A percentile compares a stretch with the other conserved stretches of the same genome.
Evolutionary conservation across 768 basidiomycete species (phyloP).

Genomic region (Panus rudis): DNA sequence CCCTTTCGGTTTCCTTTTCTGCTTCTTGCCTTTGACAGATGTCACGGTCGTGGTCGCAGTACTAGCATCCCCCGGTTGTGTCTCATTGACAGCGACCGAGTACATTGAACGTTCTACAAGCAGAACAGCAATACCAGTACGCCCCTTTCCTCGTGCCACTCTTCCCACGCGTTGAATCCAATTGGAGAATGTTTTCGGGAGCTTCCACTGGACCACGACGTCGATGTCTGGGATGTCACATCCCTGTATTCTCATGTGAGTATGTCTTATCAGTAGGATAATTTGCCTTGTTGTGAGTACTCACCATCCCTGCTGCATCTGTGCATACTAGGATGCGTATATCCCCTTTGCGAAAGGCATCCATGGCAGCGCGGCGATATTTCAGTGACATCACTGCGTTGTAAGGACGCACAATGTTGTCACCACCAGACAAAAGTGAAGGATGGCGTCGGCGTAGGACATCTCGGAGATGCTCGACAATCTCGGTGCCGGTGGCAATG

Average conservation of each 20-base stretch:
- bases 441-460: constrained; percentile 6
- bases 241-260: constrained; percentile 6
- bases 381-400: constrained; percentile 16
- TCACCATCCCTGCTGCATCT: constrained; percentile 26
- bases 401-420: constrained; percentile 22
- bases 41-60: not conserved
- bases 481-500: constrained; percentile 16
- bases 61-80: not conserved
- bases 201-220: constrained; percentile 17
- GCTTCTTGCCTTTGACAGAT: not conserved
- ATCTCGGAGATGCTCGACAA: constrained; percentile 19
- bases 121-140: constrained; percentile 13
- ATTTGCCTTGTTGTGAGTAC: not conserved
- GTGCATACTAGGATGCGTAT: constrained; percentile 28
- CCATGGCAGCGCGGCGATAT: constrained; percentile 20
- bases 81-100: not conserved
- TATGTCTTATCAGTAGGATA: not conserved
- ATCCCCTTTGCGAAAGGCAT: constrained; percentile 16
- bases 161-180: constrained; percentile 16
- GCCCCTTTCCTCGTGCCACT: constrained; percentile 7
- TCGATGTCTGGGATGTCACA: constrained; percentile 17
- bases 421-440: not conserved
- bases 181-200: constrained; percentile 11
- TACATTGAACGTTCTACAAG: constrained; percentile 11
- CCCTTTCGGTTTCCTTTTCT: not conserved